These are phyloP conservation scores for Colletotrichum orbiculare DNA, from an alignment of 2,329 filamentous ascomycete genomes.

Conservation along the genomic window DNA sequence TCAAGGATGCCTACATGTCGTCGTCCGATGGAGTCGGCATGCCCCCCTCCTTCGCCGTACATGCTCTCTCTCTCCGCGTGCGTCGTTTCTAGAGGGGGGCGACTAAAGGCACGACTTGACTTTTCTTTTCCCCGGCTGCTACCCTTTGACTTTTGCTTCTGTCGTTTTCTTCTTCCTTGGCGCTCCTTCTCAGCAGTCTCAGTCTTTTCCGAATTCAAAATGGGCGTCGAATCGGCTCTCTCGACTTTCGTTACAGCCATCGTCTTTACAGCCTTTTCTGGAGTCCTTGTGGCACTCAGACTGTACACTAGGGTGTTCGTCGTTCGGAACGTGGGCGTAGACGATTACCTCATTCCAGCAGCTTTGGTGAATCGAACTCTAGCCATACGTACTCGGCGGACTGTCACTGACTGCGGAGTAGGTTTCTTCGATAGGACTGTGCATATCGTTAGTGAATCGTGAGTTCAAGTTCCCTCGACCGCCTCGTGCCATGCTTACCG, in stretches of 20 bases:
- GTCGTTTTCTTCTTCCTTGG: background rate
- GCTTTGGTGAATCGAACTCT: slow-evolving; percentile 9
- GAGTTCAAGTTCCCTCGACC: background rate
- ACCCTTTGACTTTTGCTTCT: background rate
- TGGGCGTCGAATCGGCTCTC: slow-evolving; percentile 13
- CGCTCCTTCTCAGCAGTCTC: background rate
- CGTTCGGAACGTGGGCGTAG: slow-evolving; percentile 12
- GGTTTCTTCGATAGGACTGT: background rate
- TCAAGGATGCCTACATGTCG: no score
- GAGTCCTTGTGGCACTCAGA: slow-evolving; percentile 2
- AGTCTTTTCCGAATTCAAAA: background rate
- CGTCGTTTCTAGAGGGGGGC: no score
- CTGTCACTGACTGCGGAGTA: background rate
- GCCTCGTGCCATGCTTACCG: background rate
- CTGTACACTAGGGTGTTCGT: slow-evolving; percentile 11
- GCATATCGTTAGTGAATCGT: background rate
- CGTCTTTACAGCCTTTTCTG: slow-evolving; percentile 14
- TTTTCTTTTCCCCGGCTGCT: no score
- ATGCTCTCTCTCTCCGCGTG: no score
- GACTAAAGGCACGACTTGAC: no score
- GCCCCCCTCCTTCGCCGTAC: no score
- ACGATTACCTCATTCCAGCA: slow-evolving; percentile 16
- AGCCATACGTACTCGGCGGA: no score
- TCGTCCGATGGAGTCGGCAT: no score
- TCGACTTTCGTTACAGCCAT: slow-evolving; percentile 15